Evolutionary conservation across 1,139 yeast species (phyloP).

Genomic region (Candida glucosophila): DNA sequence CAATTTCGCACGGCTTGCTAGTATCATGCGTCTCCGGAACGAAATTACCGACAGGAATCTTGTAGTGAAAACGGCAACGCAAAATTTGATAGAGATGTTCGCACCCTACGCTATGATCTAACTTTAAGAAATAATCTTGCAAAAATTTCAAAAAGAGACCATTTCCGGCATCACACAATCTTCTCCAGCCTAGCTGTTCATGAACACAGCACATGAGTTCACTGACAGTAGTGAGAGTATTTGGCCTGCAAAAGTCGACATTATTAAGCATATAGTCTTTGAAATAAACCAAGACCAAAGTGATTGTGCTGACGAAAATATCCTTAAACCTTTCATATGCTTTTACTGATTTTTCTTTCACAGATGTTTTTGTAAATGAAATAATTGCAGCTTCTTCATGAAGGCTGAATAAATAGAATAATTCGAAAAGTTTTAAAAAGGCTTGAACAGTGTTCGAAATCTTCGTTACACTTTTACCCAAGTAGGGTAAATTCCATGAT

Average conservation of each 20-base stretch:
- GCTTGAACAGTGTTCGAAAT: too few species aligned
- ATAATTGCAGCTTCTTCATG: conserved; percentile 44
- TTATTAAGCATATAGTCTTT: conserved; percentile 6
- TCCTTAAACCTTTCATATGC: conserved; percentile 44
- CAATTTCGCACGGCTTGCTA: conserved; percentile 25
- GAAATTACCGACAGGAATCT: conserved; percentile 49
- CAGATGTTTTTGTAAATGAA: conserved; percentile 22
- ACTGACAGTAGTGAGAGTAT: conserved; percentile 13
- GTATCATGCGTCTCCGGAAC: conserved; percentile 65
- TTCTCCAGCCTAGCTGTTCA: conserved; percentile 60
- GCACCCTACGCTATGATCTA: conserved; percentile 31
- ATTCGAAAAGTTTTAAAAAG: conserved; percentile 25
- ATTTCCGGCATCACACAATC: conserved; percentile 57
- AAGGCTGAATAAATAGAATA: conserved; percentile 35
- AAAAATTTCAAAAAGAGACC: conserved; percentile 58
- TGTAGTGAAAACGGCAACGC: conserved; percentile 69
- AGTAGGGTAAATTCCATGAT: conserved; percentile 15
- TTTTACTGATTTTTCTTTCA: conserved; percentile 17
- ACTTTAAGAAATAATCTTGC: conserved; percentile 43
- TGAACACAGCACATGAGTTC: conserved; percentile 56
- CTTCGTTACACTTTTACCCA: not conserved
- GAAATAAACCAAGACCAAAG: conserved; percentile 29
- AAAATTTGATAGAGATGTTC: conserved; percentile 66
- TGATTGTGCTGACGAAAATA: conserved; percentile 34
- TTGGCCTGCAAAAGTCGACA: conserved; percentile 3